phyloP scores from a whole-genome alignment of 2,329 filamentous ascomycete species.

The Beauveria scarabaeidicola region DNA sequence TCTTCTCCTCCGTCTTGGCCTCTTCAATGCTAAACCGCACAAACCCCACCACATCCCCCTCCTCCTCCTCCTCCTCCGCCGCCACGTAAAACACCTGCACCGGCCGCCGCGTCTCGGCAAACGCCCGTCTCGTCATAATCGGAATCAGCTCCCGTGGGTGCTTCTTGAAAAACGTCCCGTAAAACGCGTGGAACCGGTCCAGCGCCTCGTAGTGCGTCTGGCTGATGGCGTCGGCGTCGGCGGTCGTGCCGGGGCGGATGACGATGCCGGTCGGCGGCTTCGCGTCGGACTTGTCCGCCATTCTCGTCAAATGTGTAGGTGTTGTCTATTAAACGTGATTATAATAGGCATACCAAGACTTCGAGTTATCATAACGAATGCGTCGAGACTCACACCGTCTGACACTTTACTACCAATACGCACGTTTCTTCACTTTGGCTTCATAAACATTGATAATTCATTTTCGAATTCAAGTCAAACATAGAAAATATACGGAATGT shows the following conservation, averaged over 20 bases:
- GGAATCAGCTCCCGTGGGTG: conserved; percentile 13
- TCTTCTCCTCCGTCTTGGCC: not conserved
- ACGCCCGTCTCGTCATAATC: not conserved
- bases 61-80: not conserved
- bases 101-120: not conserved
- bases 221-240: conserved; percentile 13
- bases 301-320: not conserved
- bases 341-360: not conserved
- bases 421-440: not conserved
- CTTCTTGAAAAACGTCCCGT: conserved; percentile 14
- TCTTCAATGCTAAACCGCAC: conserved; percentile 12
- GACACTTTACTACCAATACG: not conserved
- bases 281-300: not conserved
- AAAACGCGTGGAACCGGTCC: conserved; percentile 14
- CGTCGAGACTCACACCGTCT: conserved; percentile 1
- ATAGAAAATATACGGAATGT: not conserved
- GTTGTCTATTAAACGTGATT: no score
- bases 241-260: conserved; percentile 11
- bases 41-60: conserved; percentile 12
- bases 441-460: not conserved
- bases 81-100: conserved; percentile 13
- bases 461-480: not conserved
- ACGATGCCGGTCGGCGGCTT: not conserved
- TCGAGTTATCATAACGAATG: no score
- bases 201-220: conserved; percentile 16